These are phyloP conservation scores for Senna siamea DNA, from an alignment of 306 rosid genomes.

Conservation along the genomic window DNA sequence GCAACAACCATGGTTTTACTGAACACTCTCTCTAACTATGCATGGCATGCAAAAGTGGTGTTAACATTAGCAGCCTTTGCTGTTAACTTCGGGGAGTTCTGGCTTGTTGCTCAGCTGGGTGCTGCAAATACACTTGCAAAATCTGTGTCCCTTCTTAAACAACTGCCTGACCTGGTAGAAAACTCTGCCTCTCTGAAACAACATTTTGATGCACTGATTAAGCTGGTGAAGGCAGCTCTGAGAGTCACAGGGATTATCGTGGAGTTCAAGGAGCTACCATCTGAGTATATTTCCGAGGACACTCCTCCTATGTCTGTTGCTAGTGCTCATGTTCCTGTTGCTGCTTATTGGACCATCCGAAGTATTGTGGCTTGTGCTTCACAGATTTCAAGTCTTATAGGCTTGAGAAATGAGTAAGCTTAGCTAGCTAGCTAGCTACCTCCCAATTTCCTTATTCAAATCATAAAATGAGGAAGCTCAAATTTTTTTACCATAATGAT, in stretches of 20 bases:
- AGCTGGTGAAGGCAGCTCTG: slow-evolving; percentile 43
- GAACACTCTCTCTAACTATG: slow-evolving; percentile 51
- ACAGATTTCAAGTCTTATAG: slow-evolving; percentile 45
- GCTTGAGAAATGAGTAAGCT: slow-evolving; percentile 54
- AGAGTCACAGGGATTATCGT: slow-evolving; percentile 46
- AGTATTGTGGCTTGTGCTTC: slow-evolving; percentile 55
- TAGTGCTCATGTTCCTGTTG: slow-evolving; percentile 53
- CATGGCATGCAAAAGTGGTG: slow-evolving; percentile 72
- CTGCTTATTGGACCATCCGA: slow-evolving; percentile 61
- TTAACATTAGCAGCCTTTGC: slow-evolving; percentile 54
- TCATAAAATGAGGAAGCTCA: not conserved
- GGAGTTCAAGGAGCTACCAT: slow-evolving; percentile 43
- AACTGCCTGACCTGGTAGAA: slow-evolving; percentile 50
- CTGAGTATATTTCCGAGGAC: slow-evolving; percentile 54
- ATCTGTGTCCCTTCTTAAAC: slow-evolving; percentile 57
- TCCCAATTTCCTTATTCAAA: not conserved
- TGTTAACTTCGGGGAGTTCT: slow-evolving; percentile 55
- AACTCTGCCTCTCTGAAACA: slow-evolving; percentile 42
- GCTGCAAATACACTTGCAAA: slow-evolving; percentile 55
- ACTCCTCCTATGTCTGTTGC: slow-evolving; percentile 48
- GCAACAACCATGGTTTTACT: slow-evolving; percentile 47
- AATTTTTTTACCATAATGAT: not conserved
- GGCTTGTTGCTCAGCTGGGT: slow-evolving; percentile 58
- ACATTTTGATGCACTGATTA: slow-evolving; percentile 47
- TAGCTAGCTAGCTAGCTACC: not conserved